Base-by-base conservation (phyloP, 2,329 filamentous ascomycete genomes). In the Fusarium dimerum region DNA sequence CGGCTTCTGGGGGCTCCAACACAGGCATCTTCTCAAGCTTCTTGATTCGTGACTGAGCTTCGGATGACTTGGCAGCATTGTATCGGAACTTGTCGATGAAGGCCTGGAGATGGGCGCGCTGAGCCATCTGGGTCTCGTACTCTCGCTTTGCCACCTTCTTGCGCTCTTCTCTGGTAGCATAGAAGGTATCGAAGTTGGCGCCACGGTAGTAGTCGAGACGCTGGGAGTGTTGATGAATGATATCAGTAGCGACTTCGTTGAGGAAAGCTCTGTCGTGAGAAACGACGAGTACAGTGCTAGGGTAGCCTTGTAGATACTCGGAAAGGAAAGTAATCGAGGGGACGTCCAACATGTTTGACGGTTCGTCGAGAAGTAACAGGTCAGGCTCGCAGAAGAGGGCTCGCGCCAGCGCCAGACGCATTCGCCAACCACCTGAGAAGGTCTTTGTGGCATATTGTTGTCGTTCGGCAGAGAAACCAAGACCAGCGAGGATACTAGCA, bases 1-100 rank as follows among this genome's bases (percentile, higher is more conserved):
- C 93, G 54, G 86, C 85, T 77, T 99, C 94, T 6, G 94, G 95
- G 1, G 92, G 72, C 65, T 96, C 89, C 47, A 99, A 82, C 2
- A 96, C 78, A 2, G 95, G 94, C 90, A 99, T 97, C 68, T 89
- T 91, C 73, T 99, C 95, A 56, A 99, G 80, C 72, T 99, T 99
- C 82, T 99, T 99, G 83, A 99, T 97, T 67, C 94, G 87, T 1
- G 93, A 97, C 70, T 99, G 94, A 2, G 94, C 94, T 78, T 99
- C 94, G 9, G 93, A 96, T 1, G 94, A 97, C 74, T 99, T 99
- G 67, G 93, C 94, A 29, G 94, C 94, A 70, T 99, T 99, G 82
- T 99, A 99, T 48, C 94, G 86, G 82, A 99, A 99, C 76, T 99
- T 99, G 82, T 99, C 94, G 76, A 99, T 99, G 75, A 99, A 99